Conservation (phyloP, 2,329 filamentous ascomycete genomes). For the Aurifilum marmelostoma region DNA sequence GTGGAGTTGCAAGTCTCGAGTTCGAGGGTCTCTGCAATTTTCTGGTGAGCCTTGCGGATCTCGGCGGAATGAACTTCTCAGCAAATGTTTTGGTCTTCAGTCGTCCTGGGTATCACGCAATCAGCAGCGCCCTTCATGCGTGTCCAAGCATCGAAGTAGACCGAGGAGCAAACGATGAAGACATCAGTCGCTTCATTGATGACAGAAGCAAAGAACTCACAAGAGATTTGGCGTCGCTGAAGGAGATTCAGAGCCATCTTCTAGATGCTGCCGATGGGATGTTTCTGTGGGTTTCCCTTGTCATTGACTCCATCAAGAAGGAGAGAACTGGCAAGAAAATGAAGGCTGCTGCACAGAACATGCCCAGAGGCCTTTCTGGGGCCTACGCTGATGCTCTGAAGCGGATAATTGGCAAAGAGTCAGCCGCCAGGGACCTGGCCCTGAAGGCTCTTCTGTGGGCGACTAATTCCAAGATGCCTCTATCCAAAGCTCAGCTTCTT, state of each 20-base stretch:
- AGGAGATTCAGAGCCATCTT: neutral
- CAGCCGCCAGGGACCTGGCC: neutral
- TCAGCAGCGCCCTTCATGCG: neutral
- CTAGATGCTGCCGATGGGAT: neutral
- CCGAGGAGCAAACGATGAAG: slow-evolving; percentile 1
- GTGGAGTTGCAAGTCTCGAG: slow-evolving; percentile 2
- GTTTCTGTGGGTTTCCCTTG: neutral
- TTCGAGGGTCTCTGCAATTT: slow-evolving; percentile 8
- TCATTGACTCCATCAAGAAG: slow-evolving; percentile 11
- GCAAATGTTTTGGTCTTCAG: slow-evolving; percentile 7
- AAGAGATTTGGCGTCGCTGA: neutral
- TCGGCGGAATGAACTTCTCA: neutral
- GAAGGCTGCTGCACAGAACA: slow-evolving; percentile 6
- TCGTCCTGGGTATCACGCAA: neutral
- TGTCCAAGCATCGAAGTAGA: slow-evolving; percentile 16
- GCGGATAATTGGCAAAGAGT: neutral
- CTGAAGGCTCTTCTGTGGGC: neutral
- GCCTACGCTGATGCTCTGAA: neutral
- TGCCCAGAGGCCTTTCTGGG: slow-evolving; percentile 1
- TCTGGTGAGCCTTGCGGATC: neutral
- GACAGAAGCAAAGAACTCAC: slow-evolving; percentile 8
- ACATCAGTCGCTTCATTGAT: slow-evolving; percentile 14
- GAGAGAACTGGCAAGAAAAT: slow-evolving; percentile 17
- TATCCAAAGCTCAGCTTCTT: slow-evolving; percentile 6
- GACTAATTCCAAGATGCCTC: neutral